Evolutionary conservation across 345 rosid species (phyloP), one percentile per base, ranked within the genome.

Genomic region (Arabidopsis thaliana): DNA sequence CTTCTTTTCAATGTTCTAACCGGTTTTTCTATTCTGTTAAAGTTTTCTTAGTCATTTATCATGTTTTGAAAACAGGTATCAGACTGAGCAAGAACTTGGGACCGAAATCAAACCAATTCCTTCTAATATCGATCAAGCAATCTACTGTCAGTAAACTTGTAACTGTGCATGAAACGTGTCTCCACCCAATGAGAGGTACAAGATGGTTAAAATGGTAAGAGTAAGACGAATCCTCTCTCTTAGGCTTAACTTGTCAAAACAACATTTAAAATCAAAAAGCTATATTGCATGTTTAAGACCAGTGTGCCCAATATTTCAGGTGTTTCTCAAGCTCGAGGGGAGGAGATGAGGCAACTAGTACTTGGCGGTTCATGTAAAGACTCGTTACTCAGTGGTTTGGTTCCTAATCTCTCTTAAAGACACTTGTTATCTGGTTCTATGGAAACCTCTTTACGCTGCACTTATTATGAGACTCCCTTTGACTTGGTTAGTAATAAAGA

Each of bases 11-110:
- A 4, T 49, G 46, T 11, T 71, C 5, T 57, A 14, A 22, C 24
- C 4, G 4, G 9, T 4, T 56, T 22, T 23, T 4, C 32, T 20
- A 13, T 36, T 1, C 10, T 16, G n/a, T 52, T 30, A 25, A 28
- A 16, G 61, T 53, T 9, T 55, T 37, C 69, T 59, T 5, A 67
- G 38, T 55, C 72, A 24, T 63, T 22, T 41, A 23, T 67, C 55
- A 38, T 69, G 23, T 57, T 65, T 23, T 22, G 20, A 34, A 8
- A 61, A 76, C 96, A 96, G 99, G 96, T 96, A 96, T 78, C 92
- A 96, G 91, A 96, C 94, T 78, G 99, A 96, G 80, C 99, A 93
- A 82, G 99, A 96, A 83, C 98, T 96, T 67, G 99, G 99, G 37
- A 96, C 98, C 49, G 97, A 96, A 84, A 93, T 96, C 70, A 96